These are phyloP conservation scores for Vanrija humicola DNA, from an alignment of 1,284 basidiomycete genomes.

Conservation along the genomic window DNA sequence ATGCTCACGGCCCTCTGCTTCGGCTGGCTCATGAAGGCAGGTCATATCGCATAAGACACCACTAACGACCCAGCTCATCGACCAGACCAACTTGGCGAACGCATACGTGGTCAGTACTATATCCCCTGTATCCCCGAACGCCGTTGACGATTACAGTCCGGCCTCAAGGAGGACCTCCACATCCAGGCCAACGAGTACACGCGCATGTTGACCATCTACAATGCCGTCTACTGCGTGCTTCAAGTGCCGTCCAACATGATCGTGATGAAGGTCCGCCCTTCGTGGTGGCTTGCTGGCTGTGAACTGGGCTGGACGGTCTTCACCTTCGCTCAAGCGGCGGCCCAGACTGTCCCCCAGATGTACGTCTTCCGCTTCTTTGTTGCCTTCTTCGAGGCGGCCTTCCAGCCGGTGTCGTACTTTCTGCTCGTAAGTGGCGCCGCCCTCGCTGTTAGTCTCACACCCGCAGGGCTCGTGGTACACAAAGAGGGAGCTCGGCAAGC, in stretches of 20 bases:
- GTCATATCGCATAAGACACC: too few species aligned
- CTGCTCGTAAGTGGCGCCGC: neutral
- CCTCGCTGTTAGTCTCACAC: neutral
- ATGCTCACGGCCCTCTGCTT: slow-evolving; percentile 17
- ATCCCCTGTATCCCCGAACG: too few species aligned
- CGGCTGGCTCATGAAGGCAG: slow-evolving; percentile 17
- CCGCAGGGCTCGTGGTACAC: slow-evolving; percentile 29
- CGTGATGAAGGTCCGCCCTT: slow-evolving; percentile 9
- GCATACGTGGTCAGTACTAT: slow-evolving; percentile 8
- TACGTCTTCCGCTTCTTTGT: slow-evolving; percentile 23
- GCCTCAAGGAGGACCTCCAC: slow-evolving; percentile 27
- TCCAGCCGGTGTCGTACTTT: slow-evolving; percentile 15
- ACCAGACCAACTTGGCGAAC: slow-evolving; percentile 15
- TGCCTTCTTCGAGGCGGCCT: slow-evolving; percentile 23
- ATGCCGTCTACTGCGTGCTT: slow-evolving; percentile 16
- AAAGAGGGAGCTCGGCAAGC: slow-evolving; percentile 24
- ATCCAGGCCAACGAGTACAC: slow-evolving; percentile 27
- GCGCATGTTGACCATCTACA: slow-evolving; percentile 20
- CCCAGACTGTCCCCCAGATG: slow-evolving; percentile 8
- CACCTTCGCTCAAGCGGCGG: slow-evolving; percentile 12
- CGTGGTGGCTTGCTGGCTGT: neutral
- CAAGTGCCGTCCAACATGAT: slow-evolving; percentile 12
- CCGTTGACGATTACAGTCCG: neutral
- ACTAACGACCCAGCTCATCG: slow-evolving; percentile 4
- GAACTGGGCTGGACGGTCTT: slow-evolving; percentile 13